Percentiles rank a stretch among this genome's conserved stretches.
These are phyloP conservation scores for Polychaeton citri DNA, from an alignment of 2,329 filamentous ascomycete genomes.

Conservation along the genomic window DNA sequence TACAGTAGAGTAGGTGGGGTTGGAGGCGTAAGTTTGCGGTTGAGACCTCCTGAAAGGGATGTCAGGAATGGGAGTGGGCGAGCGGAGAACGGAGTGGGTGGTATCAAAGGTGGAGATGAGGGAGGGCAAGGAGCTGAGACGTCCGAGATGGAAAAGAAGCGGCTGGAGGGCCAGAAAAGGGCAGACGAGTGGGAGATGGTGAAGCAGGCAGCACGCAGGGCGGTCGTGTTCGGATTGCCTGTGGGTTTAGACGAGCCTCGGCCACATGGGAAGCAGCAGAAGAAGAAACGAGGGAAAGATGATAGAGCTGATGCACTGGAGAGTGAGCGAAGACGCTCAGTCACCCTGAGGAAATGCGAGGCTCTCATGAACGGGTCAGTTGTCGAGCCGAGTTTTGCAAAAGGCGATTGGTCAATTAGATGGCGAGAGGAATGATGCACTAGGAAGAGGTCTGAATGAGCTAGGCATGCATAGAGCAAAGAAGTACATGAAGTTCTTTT, in stretches of 20 bases:
- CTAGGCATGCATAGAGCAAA: no score
- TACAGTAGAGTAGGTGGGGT: slow-evolving; percentile 5
- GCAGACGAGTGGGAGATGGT: slow-evolving; percentile 45
- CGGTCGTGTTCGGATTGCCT: slow-evolving; percentile 42
- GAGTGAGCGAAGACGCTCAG: slow-evolving; percentile 6
- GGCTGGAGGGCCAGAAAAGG: slow-evolving; percentile 35
- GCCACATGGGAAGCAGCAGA: slow-evolving; percentile 9
- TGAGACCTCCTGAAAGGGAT: slow-evolving; percentile 31
- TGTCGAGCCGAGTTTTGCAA: slow-evolving; percentile 48
- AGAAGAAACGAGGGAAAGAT: slow-evolving; percentile 5
- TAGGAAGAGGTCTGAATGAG: no score
- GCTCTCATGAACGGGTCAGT: slow-evolving; percentile 46
- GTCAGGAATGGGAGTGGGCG: slow-evolving; percentile 39
- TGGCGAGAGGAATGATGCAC: slow-evolving; percentile 43
- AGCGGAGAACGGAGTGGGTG: slow-evolving; percentile 24
- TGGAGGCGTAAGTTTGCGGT: slow-evolving; percentile 9
- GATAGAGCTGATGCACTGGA: slow-evolving; percentile 7
- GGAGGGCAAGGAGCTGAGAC: slow-evolving; percentile 25
- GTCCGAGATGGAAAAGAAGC: slow-evolving; percentile 36
- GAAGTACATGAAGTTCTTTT: no score
- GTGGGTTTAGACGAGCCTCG: slow-evolving; percentile 10
- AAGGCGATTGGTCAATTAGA: slow-evolving; percentile 45
- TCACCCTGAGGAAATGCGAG: slow-evolving; percentile 35
- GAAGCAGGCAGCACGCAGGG: slow-evolving; percentile 48
- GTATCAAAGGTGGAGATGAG: slow-evolving; percentile 43